phyloP scores from a whole-genome alignment of 441 rosid species.

The Dalechampia spathulata region DNA sequence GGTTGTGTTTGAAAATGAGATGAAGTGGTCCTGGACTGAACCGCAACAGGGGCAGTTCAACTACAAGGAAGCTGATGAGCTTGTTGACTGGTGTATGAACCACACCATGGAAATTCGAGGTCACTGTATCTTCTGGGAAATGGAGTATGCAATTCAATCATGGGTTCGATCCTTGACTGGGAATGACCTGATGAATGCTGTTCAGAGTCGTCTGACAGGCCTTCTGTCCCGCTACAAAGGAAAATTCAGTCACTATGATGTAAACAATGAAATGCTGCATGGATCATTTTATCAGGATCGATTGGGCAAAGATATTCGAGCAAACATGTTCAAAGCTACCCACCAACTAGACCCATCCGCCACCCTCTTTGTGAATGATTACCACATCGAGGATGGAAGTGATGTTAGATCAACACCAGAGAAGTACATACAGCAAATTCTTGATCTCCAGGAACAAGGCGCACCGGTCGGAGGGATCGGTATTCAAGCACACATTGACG shows the following conservation, averaged over 20 bases:
- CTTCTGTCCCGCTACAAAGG: conserved; percentile 73
- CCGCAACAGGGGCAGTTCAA: conserved; percentile 63
- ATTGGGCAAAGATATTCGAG: conserved; percentile 53
- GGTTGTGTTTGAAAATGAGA: conserved; percentile 85
- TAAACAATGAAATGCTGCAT: conserved; percentile 89
- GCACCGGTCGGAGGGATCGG: conserved; percentile 84
- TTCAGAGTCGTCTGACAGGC: conserved; percentile 56
- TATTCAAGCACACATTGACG: conserved; percentile 76
- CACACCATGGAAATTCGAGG: conserved; percentile 62
- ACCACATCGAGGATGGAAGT: conserved; percentile 72
- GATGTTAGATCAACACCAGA: conserved; percentile 72
- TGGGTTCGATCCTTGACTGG: conserved; percentile 66
- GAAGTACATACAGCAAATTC: conserved; percentile 51
- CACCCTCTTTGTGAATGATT: conserved; percentile 71
- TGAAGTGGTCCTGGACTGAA: conserved; percentile 93
- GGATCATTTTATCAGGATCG: conserved; percentile 74
- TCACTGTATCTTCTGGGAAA: conserved; percentile 94
- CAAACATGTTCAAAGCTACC: conserved; percentile 65
- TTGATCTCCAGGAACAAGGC: conserved; percentile 67
- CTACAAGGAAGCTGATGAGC: conserved; percentile 78
- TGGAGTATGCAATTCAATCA: conserved; percentile 55
- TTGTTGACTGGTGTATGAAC: conserved; percentile 58
- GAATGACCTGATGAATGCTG: conserved; percentile 43
- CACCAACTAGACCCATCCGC: conserved; percentile 66
- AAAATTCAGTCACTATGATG: conserved; percentile 76